Evolutionary conservation across 2,329 filamentous ascomycete species (phyloP).

Genomic region (Claviceps sp.): DNA sequence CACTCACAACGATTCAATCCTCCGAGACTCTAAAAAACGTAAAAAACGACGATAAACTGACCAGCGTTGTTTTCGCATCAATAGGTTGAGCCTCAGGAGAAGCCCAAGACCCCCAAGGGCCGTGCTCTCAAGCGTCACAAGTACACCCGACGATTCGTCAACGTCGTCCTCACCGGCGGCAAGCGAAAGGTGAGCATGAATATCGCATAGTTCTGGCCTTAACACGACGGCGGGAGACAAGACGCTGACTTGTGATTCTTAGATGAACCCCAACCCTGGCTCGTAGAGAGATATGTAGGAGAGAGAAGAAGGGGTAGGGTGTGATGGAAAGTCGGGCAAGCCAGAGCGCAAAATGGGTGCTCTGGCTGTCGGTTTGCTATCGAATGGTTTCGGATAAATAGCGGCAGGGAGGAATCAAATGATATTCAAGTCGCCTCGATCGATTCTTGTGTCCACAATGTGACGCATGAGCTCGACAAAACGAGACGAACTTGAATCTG

Average conservation of each 20-base stretch:
- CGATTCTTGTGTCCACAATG: slow-evolving; percentile 20
- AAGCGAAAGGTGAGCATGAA: slow-evolving; percentile 74
- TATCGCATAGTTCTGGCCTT: background rate
- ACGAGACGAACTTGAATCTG: slow-evolving; percentile 22
- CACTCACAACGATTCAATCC: background rate
- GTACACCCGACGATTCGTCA: slow-evolving; percentile 97
- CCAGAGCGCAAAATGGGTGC: background rate
- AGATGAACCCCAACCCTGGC: slow-evolving; percentile 84
- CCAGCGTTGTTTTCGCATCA: slow-evolving; percentile 7
- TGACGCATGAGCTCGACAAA: slow-evolving; percentile 21
- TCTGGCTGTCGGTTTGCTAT: background rate
- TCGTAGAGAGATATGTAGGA: slow-evolving; percentile 33
- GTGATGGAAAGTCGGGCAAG: slow-evolving; percentile 12
- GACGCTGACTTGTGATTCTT: slow-evolving; percentile 13
- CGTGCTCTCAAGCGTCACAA: slow-evolving; percentile 92
- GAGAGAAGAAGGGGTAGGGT: slow-evolving; percentile 13
- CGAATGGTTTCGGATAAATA: slow-evolving; percentile 5
- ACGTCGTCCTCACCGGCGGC: slow-evolving; percentile 92
- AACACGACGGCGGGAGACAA: background rate
- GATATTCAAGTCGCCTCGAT: slow-evolving; percentile 22
- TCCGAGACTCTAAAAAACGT: background rate
- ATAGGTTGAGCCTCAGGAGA: slow-evolving; percentile 81
- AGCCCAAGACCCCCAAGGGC: slow-evolving; percentile 93
- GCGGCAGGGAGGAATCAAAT: slow-evolving; percentile 19
- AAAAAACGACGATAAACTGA: slow-evolving; percentile 18